Conservation (phyloP, 2,329 filamentous ascomycete species). For the Neocatenulostroma microsporum region DNA sequence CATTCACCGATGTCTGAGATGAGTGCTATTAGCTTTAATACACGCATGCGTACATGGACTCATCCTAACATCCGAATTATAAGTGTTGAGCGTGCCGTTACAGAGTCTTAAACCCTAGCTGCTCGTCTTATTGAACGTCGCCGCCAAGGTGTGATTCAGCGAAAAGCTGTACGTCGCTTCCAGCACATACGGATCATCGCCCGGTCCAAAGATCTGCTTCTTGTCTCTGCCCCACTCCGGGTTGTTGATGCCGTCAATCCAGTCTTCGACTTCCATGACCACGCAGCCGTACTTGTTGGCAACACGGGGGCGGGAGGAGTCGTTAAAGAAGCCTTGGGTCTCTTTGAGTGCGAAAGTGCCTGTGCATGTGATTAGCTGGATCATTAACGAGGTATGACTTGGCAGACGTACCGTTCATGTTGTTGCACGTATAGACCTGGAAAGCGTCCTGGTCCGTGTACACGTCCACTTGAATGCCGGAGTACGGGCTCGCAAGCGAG, state of each 20-base stretch:
- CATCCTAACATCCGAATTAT: no score
- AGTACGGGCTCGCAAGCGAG: constrained; percentile 62
- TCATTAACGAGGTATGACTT: constrained; percentile 14
- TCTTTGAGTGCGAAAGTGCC: constrained; percentile 56
- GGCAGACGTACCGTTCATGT: constrained; percentile 62
- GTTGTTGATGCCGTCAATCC: constrained; percentile 90
- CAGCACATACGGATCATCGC: constrained; percentile 35
- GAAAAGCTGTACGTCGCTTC: constrained; percentile 37
- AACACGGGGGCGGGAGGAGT: constrained; percentile 49
- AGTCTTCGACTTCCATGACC: constrained; percentile 87
- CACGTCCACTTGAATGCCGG: constrained; percentile 75
- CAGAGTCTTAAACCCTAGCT: no score
- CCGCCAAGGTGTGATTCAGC: constrained; percentile 3
- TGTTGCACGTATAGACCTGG: constrained; percentile 79
- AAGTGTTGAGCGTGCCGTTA: no score
- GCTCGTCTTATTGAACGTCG: background rate
- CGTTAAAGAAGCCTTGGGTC: constrained; percentile 57
- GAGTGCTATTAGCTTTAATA: no score
- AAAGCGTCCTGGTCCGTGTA: constrained; percentile 78
- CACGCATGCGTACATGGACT: no score
- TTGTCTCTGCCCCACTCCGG: constrained; percentile 68
- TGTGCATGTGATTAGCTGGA: constrained; percentile 27
- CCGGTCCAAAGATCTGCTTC: constrained; percentile 42
- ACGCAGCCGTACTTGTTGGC: constrained; percentile 74
- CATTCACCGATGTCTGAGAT: no score